These are phyloP conservation scores for Bretziella fagacearum DNA, from an alignment of 2,329 filamentous ascomycete genomes.

Conservation along the genomic window DNA sequence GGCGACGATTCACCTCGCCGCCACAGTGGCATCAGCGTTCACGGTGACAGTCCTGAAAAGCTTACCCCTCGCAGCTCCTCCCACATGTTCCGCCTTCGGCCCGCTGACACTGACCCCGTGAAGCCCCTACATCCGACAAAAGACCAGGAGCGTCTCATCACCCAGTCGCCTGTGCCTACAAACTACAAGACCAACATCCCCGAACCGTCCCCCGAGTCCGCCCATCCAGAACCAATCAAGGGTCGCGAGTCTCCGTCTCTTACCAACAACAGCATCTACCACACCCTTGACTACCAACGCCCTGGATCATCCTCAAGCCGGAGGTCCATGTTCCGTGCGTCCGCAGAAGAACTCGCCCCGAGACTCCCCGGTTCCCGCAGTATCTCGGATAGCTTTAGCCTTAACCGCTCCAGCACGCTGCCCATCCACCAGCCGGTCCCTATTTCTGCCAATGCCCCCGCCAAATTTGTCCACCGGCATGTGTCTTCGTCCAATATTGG, in stretches of 20 bases:
- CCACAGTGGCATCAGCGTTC: not conserved
- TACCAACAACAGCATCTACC: not conserved
- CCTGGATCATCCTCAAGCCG: not conserved
- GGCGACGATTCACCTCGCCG: slow-evolving; percentile 3
- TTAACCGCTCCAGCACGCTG: slow-evolving; percentile 4
- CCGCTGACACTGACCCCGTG: slow-evolving; percentile 9
- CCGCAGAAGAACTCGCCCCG: not conserved
- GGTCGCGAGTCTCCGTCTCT: slow-evolving; percentile 12
- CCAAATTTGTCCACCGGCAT: not conserved
- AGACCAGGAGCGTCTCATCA: slow-evolving; percentile 17
- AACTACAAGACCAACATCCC: slow-evolving; percentile 24
- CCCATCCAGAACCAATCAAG: slow-evolving; percentile 31
- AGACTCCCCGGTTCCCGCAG: slow-evolving; percentile 19
- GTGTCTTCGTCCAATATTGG: slow-evolving; percentile 37
- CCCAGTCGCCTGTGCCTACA: slow-evolving; percentile 20
- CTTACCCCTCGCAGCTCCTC: slow-evolving; percentile 4
- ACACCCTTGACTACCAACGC: not conserved
- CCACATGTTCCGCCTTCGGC: slow-evolving; percentile 7
- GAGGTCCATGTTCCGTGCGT: slow-evolving; percentile 2
- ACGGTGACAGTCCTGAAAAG: not conserved
- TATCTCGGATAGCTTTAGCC: slow-evolving; percentile 24
- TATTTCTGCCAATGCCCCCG: not conserved
- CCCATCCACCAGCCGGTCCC: not conserved
- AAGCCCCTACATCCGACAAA: slow-evolving; percentile 18
- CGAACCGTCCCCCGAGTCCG: slow-evolving; percentile 23